Base-by-base conservation (phyloP, 2,329 filamentous ascomycete species). In the Sarocladiaceae sp. region DNA sequence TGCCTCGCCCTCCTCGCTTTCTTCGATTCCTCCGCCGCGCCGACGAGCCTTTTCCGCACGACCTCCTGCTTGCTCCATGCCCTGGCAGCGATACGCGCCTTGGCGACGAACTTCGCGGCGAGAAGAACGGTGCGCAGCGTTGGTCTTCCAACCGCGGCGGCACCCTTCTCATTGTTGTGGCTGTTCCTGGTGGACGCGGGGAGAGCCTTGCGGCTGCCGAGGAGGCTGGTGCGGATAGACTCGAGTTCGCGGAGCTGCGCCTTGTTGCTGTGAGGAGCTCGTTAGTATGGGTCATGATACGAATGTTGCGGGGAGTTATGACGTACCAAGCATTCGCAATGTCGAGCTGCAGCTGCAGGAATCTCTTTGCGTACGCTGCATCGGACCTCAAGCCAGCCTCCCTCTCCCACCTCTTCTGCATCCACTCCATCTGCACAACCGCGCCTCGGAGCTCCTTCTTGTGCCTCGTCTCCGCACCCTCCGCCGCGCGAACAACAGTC, bases 321-420 rank as follows among this genome's bases (percentile, higher is more conserved):
- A 83, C 87, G 54, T 82, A 96, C 91, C 90, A 97, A 68, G 88
- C 83, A 58, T 88, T 84, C 55, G 88, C 89, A 56, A 95, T 80
- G 54, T 89, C 81, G 44, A 94, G 79, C 63, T 88, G 82, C 61
- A 88, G 72, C 55, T 82, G 66, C 66, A 96, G 79, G 62, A 88
- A 90, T 53, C 77, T 80, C 74, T 98, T 98, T 51, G 88, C 88
- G 66, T 84, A 95, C 7, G 85, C 86, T 24, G 91, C 78, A 56
- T 90, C 87, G 50, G 77, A 75, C 33, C 93, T 78, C 65, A 97
- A 83, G 42, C 77, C 79, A 53, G 87, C 80, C 64, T 96, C 91
- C 24, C 93, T 78, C 59, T 80, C 76, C 68, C 85, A 86, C 43
- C 84, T 80, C 2, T 88, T 87, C 55, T 89, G 81, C 61, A 97